Conservation (phyloP, 106 monocot species). For the Posidonia australis region DNA sequence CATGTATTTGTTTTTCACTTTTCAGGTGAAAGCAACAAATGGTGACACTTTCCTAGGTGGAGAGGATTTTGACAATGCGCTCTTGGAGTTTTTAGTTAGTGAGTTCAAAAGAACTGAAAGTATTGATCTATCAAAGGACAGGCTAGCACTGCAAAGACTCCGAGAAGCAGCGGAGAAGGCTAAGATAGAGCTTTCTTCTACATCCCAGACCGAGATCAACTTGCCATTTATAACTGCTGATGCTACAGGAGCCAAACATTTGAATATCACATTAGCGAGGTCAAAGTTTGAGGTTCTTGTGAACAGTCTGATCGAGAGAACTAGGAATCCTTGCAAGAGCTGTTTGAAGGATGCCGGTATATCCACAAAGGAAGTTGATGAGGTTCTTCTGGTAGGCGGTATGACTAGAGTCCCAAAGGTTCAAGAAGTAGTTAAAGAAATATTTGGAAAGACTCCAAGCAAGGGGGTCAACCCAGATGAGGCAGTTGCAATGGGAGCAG, state of each 20-base stretch:
- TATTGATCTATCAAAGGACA: constrained; percentile 79
- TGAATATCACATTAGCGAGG: constrained; percentile 47
- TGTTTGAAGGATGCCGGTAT: constrained; percentile 54
- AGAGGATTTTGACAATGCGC: constrained; percentile 82
- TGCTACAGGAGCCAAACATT: constrained; percentile 39
- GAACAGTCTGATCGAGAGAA: constrained; percentile 37
- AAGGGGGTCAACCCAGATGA: constrained; percentile 18
- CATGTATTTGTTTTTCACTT: background rate
- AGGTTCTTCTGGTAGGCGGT: constrained; percentile 59
- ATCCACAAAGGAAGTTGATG: constrained; percentile 40
- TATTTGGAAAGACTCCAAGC: constrained; percentile 16
- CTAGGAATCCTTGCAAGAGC: constrained; percentile 34
- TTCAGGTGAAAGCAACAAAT: constrained; percentile 83
- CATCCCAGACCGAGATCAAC: constrained; percentile 68
- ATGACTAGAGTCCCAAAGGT: constrained; percentile 61
- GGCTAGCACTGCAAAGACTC: constrained; percentile 63
- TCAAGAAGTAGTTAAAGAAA: constrained; percentile 10
- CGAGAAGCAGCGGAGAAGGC: constrained; percentile 89
- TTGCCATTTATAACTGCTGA: constrained; percentile 47
- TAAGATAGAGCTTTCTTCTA: constrained; percentile 79
- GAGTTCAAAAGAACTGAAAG: constrained; percentile 66
- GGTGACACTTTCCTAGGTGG: constrained; percentile 88
- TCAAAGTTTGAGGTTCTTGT: constrained; percentile 50
- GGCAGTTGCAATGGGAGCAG: constrained; percentile 20
- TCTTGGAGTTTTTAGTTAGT: constrained; percentile 59